Evolutionary conservation across 371 early-diverging fungal species (phyloP), one percentile per base, ranked within the genome.

Genomic region (Apophysomyces ossiformis): DNA sequence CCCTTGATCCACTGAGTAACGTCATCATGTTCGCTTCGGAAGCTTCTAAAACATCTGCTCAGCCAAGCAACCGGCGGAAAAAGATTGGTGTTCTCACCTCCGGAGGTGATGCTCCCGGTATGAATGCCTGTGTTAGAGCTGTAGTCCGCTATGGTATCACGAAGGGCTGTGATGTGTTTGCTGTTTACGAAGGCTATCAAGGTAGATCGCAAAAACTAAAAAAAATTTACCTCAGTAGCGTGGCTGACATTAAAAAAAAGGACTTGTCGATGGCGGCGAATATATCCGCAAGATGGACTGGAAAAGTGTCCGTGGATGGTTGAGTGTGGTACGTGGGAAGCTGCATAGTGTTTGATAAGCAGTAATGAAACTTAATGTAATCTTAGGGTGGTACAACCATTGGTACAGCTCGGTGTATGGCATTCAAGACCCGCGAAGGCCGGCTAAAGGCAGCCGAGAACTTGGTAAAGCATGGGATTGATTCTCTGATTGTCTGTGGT

Each of bases 81-180:
- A 85, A 85, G 47, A 92, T 99, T 72, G 99, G 91, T 45, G 87
- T 99, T 18, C 72, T 99, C 59, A 99, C 99, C 16, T 94, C 95
- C 60, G 99, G 99, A 46, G 99, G 99, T 56, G 99, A 99, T 84
- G 91, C 97, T 6, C 96, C 95, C 12, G 99, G 99, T 56, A 99
- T 99, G 99, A 99, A 99, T 73, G 92, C 98, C 21, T 94, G 94
- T 37, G 98, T 99, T 18, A 89, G 99, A 39, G 91, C 95, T 12
- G 92, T 97, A 38, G 95, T 98, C n/a, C 89, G 99, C 50, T 91
- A 95, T 60, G 92, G 96, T 38, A 88, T 96, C 63, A 83, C 89
- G 44, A 85, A 89, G 18, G 93, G 91, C 1, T 95, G 95, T 72
- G 84, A 92, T 50, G 94, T 97, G 0, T 99, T 87, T 81, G 93